Percentiles rank a stretch among this genome's conserved stretches.
These are phyloP conservation scores for Xylaria sp. DNA, from an alignment of 495 filamentous ascomycete genomes.

Conservation along the genomic window DNA sequence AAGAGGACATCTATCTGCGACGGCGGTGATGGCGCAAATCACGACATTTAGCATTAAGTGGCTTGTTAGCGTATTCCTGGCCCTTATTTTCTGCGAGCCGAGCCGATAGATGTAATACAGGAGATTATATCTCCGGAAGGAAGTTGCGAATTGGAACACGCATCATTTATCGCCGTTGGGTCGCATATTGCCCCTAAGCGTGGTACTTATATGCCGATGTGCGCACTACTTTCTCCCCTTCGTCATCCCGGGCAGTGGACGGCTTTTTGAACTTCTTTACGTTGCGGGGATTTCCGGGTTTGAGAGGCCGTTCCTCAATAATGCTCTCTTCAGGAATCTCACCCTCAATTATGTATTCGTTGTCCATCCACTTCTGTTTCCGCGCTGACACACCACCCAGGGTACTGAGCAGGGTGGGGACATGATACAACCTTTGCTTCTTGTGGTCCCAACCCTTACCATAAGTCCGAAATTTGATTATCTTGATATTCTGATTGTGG, in stretches of 20 bases:
- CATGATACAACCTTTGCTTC: not conserved
- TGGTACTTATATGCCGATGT: not conserved
- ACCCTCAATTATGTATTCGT: not conserved
- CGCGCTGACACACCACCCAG: not conserved
- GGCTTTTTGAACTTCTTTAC: not conserved
- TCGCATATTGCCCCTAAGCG: not conserved
- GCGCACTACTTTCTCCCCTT: not conserved
- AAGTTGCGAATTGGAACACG: not conserved
- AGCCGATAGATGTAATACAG: not conserved
- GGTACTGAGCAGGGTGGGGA: not conserved
- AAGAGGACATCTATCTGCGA: not conserved
- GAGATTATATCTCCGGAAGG: constrained; percentile 14
- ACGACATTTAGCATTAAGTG: constrained; percentile 20
- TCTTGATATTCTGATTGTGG: not conserved
- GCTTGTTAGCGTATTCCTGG: constrained; percentile 17
- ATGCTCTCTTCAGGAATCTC: not conserved
- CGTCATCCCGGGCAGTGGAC: not conserved
- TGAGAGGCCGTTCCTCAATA: not conserved
- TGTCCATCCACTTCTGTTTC: not conserved
- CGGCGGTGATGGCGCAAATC: constrained; percentile 41
- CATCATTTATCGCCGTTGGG: not conserved
- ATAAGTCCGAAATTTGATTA: not conserved
- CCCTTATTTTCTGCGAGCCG: no score
- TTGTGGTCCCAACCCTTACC: not conserved
- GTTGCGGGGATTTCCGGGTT: not conserved